phyloP scores from a whole-genome alignment of 2,329 filamentous ascomycete species.

The Septoria linicola region DNA sequence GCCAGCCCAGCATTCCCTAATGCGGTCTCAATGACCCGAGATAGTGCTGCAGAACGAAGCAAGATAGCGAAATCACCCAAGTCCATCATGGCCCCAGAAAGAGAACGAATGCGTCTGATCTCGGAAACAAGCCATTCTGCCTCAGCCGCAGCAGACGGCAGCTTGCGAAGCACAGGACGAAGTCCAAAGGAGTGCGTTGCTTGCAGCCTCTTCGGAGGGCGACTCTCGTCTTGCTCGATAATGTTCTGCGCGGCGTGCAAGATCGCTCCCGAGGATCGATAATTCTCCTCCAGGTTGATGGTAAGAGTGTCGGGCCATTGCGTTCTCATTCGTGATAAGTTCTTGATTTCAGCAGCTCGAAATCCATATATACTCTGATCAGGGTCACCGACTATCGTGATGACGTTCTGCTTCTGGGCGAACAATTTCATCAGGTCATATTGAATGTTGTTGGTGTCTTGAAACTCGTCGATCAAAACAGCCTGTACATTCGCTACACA shows the following conservation, averaged over 20 bases:
- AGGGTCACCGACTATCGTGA: slow-evolving; percentile 93
- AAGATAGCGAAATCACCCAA: slow-evolving; percentile 81
- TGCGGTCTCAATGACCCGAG: slow-evolving; percentile 79
- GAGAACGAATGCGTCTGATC: slow-evolving; percentile 65
- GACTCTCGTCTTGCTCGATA: slow-evolving; percentile 81
- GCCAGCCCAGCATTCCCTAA: slow-evolving; percentile 78
- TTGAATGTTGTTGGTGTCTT: slow-evolving; percentile 93
- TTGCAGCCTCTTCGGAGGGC: slow-evolving; percentile 76
- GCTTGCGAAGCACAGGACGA: slow-evolving; percentile 72
- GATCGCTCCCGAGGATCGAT: slow-evolving; percentile 85
- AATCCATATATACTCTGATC: slow-evolving; percentile 99
- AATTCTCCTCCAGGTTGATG: slow-evolving; percentile 88
- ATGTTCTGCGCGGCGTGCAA: slow-evolving; percentile 75
- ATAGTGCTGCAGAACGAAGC: slow-evolving; percentile 79
- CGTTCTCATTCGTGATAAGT: slow-evolving; percentile 72
- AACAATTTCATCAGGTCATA: slow-evolving; percentile 92
- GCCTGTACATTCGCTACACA: slow-evolving; percentile 89
- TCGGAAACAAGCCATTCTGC: slow-evolving; percentile 87
- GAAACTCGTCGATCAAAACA: slow-evolving; percentile 94
- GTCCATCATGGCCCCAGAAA: slow-evolving; percentile 72
- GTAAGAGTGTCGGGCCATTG: slow-evolving; percentile 78
- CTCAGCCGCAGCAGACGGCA: slow-evolving; percentile 69
- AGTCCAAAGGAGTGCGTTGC: slow-evolving; percentile 79
- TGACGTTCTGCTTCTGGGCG: slow-evolving; percentile 68
- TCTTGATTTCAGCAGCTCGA: slow-evolving; percentile 87